Evolutionary conservation across 805 yeast species (phyloP).

Genomic region (Starmera amethionina): DNA sequence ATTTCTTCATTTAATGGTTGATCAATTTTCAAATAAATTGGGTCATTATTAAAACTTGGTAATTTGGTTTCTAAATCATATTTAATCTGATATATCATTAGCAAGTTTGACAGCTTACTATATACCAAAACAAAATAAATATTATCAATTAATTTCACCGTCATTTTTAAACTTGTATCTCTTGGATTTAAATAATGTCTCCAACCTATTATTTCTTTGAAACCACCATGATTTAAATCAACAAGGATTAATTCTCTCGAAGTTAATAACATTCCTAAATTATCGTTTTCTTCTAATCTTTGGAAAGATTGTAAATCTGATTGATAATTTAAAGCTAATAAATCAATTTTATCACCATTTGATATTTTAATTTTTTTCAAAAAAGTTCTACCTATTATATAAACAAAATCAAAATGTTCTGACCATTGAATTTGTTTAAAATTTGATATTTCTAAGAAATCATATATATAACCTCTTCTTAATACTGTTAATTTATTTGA

Average conservation of each 20-base stretch:
- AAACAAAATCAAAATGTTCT: slow-evolving; percentile 17
- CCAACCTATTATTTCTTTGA: slow-evolving; percentile 56
- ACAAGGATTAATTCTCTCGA: slow-evolving; percentile 56
- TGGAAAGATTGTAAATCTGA: slow-evolving; percentile 31
- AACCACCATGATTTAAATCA: slow-evolving; percentile 19
- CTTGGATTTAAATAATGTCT: slow-evolving; percentile 49
- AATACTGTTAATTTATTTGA: neutral
- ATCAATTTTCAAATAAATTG: slow-evolving; percentile 12
- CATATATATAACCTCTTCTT: slow-evolving; percentile 16
- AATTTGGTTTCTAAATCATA: slow-evolving; percentile 15
- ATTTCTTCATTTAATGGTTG: too few species aligned
- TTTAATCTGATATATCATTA: slow-evolving; percentile 26
- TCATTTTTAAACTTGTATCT: slow-evolving; percentile 44
- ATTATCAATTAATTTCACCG: slow-evolving; percentile 17
- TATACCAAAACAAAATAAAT: slow-evolving; percentile 14
- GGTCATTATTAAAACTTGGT: slow-evolving; percentile 31
- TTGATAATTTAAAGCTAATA: slow-evolving; percentile 19
- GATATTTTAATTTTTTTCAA: slow-evolving; percentile 23
- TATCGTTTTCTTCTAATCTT: slow-evolving; percentile 18
- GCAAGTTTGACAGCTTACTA: slow-evolving; percentile 23
- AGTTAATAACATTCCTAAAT: slow-evolving; percentile 46
- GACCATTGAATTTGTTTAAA: slow-evolving; percentile 47
- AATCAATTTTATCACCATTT: slow-evolving; percentile 20
- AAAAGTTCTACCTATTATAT: slow-evolving; percentile 34
- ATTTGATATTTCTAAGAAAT: slow-evolving; percentile 42